Evolutionary conservation across 768 basidiomycete species (phyloP).

Genomic region (Phanerochaete carnosa): DNA sequence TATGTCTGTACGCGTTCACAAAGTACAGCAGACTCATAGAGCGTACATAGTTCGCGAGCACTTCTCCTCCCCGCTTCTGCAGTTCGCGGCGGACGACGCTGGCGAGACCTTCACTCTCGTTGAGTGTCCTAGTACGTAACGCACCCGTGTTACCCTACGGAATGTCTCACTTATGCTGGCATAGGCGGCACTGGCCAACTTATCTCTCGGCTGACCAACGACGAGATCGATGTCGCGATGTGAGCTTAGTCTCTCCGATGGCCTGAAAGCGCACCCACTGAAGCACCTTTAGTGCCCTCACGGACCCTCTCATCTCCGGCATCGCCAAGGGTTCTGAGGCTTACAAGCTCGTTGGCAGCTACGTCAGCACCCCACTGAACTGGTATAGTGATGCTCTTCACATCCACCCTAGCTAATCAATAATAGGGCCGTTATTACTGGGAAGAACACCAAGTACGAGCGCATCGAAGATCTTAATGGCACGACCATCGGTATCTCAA

Average conservation of each 20-base stretch:
- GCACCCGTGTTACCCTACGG: not conserved
- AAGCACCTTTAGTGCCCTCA: constrained; percentile 63
- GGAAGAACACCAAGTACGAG: constrained; percentile 67
- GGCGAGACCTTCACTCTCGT: constrained; percentile 77
- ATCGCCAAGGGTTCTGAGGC: constrained; percentile 85
- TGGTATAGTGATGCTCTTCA: constrained; percentile 46
- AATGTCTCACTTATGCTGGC: not conserved
- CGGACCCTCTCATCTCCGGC: constrained; percentile 87
- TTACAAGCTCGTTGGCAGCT: constrained; percentile 92
- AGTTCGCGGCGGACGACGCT: constrained; percentile 69
- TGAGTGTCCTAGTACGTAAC: constrained; percentile 76
- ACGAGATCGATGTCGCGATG: constrained; percentile 85
- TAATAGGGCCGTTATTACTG: constrained; percentile 88
- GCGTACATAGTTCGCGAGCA: constrained; percentile 67
- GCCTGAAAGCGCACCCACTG: not conserved
- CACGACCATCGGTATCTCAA: constrained; percentile 85
- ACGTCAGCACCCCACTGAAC: constrained; percentile 84
- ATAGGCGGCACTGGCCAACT: constrained; percentile 84
- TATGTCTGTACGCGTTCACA: not conserved
- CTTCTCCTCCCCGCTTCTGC: constrained; percentile 89
- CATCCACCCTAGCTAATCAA: not conserved
- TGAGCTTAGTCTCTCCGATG: constrained; percentile 28
- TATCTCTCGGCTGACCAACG: constrained; percentile 67
- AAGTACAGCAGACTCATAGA: not conserved
- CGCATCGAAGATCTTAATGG: constrained; percentile 72